Evolutionary conservation across 805 yeast genomes (phyloP).

Genomic region (Pichia paraexigua): DNA sequence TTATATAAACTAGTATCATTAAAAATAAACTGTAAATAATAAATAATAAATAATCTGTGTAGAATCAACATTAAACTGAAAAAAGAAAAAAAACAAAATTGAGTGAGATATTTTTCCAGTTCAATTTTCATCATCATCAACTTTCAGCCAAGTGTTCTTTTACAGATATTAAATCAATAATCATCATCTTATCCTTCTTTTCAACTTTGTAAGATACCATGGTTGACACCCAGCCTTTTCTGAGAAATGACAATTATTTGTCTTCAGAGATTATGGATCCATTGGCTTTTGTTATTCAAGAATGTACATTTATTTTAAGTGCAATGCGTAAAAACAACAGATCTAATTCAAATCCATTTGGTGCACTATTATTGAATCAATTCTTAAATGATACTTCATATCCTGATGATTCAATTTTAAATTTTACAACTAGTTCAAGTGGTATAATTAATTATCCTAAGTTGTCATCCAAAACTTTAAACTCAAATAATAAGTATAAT

Average conservation of each 20-base stretch:
- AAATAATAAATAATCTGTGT: too few species aligned
- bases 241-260: not conserved
- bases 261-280: slow-evolving; percentile 44
- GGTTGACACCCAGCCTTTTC: not conserved
- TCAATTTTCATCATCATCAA: not conserved
- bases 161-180: not conserved
- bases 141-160: not conserved
- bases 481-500: not conserved
- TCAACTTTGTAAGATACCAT: not conserved
- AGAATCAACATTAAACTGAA: not conserved
- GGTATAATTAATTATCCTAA: not conserved
- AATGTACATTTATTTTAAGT: slow-evolving; percentile 77
- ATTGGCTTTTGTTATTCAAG: slow-evolving; percentile 76
- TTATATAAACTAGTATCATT: too few species aligned
- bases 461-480: not conserved
- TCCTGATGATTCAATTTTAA: slow-evolving; percentile 21
- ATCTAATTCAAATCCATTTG: slow-evolving; percentile 59
- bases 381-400: slow-evolving; percentile 24
- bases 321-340: slow-evolving; percentile 85
- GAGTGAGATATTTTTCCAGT: not conserved
- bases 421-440: slow-evolving; percentile 10
- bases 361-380: slow-evolving; percentile 69
- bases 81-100: too few species aligned
- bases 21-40: too few species aligned
- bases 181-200: not conserved